Evolutionary conservation across 2,329 filamentous ascomycete species (phyloP).

Genomic region (Trichoderma harzianum): DNA sequence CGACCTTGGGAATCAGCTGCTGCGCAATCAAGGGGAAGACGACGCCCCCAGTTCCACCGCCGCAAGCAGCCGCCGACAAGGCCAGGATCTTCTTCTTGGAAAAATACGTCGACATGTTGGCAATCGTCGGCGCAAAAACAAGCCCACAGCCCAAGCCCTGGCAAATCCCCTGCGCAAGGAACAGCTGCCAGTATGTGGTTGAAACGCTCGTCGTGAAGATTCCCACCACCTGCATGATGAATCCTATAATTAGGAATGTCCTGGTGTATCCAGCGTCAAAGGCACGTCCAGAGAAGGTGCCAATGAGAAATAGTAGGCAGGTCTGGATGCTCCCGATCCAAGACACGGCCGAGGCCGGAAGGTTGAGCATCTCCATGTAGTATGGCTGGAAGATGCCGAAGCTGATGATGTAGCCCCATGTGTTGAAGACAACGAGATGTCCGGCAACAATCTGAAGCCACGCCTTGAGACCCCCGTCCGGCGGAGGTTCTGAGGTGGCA

Average conservation of each 20-base stretch:
- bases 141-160: slow-evolving; percentile 54
- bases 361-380: slow-evolving; percentile 34
- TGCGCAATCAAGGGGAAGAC: slow-evolving; percentile 59
- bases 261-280: slow-evolving; percentile 42
- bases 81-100: slow-evolving; percentile 56
- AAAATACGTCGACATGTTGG: slow-evolving; percentile 61
- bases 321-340: slow-evolving; percentile 50
- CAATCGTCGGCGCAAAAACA: slow-evolving; percentile 51
- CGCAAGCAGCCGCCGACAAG: slow-evolving; percentile 56
- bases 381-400: slow-evolving; percentile 40
- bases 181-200: slow-evolving; percentile 45
- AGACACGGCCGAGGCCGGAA: slow-evolving; percentile 38
- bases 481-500: slow-evolving; percentile 23
- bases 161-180: slow-evolving; percentile 54
- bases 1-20: slow-evolving; percentile 55
- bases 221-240: slow-evolving; percentile 43
- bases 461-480: slow-evolving; percentile 36
- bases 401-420: slow-evolving; percentile 40
- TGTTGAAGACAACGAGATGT: slow-evolving; percentile 37
- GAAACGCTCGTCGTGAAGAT: slow-evolving; percentile 45
- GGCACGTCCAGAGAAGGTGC: slow-evolving; percentile 40
- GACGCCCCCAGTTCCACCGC: slow-evolving; percentile 59
- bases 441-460: slow-evolving; percentile 40
- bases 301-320: slow-evolving; percentile 40
- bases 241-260: slow-evolving; percentile 32